These are phyloP conservation scores for Diaporthe caulivora DNA, from an alignment of 2,329 filamentous ascomycete genomes.

Conservation along the genomic window DNA sequence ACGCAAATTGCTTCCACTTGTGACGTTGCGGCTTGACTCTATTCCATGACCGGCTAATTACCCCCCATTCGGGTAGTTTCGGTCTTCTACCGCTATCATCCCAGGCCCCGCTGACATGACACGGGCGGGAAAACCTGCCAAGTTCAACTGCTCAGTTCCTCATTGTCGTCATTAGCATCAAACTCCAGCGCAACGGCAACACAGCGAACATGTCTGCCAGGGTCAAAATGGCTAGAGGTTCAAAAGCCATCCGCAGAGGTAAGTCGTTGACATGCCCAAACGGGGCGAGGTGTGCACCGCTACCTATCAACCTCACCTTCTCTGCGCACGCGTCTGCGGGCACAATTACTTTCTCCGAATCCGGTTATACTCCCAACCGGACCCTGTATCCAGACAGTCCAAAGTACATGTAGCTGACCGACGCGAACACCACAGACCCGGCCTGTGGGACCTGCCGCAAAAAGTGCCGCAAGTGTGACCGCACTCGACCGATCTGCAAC, in stretches of 20 bases:
- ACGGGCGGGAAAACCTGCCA: slow-evolving; percentile 1
- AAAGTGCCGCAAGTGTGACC: slow-evolving; percentile 50
- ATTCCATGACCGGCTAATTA: neutral
- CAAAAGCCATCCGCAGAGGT: slow-evolving; percentile 18
- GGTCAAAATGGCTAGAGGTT: neutral
- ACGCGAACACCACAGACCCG: slow-evolving; percentile 42
- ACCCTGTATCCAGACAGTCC: neutral
- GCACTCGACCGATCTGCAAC: slow-evolving; percentile 46
- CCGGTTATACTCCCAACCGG: neutral
- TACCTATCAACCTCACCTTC: neutral
- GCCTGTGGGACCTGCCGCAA: slow-evolving; percentile 49
- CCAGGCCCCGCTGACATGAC: neutral
- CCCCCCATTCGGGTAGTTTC: neutral
- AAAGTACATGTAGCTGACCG: neutral
- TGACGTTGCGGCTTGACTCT: neutral
- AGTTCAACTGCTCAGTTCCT: neutral
- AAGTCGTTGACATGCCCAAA: neutral
- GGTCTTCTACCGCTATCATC: neutral
- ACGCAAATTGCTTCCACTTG: neutral
- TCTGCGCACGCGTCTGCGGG: neutral
- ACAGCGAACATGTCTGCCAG: neutral
- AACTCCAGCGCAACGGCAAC: neutral
- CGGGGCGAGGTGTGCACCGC: neutral
- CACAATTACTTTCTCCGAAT: slow-evolving; percentile 1
- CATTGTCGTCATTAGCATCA: neutral